These are phyloP conservation scores for Whalleya microplaca DNA, from an alignment of 2,329 filamentous ascomycete genomes.

Conservation along the genomic window DNA sequence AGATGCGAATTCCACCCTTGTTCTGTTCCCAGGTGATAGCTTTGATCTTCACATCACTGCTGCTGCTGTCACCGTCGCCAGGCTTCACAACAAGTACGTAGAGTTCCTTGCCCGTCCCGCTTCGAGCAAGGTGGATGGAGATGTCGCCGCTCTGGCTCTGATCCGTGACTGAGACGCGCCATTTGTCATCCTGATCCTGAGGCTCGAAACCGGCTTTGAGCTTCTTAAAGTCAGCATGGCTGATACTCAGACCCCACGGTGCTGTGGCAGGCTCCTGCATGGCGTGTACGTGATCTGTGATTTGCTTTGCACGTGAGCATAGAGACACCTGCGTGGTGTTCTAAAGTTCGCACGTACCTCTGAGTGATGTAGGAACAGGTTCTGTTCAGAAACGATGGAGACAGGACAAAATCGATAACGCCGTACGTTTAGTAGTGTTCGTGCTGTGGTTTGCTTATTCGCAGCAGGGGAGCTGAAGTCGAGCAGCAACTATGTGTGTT, in stretches of 20 bases:
- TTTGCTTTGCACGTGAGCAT: not conserved
- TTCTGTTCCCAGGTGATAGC: constrained; percentile 22
- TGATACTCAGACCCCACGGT: constrained; percentile 15
- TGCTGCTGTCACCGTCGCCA: not conserved
- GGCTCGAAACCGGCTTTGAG: constrained; percentile 20
- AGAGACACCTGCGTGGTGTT: not conserved
- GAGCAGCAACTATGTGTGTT: not conserved
- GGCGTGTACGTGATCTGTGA: not conserved
- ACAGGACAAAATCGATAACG: not conserved
- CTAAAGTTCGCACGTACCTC: not conserved
- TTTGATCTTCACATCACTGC: constrained; percentile 11
- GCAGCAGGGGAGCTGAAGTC: not conserved
- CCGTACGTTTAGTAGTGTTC: not conserved
- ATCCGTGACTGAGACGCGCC: constrained; percentile 11
- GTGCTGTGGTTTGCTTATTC: not conserved
- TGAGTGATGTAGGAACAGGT: not conserved
- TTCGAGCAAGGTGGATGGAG: constrained; percentile 16
- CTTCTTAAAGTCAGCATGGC: constrained; percentile 17
- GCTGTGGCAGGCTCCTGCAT: constrained; percentile 20
- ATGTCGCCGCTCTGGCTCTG: constrained; percentile 11
- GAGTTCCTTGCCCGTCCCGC: constrained; percentile 8
- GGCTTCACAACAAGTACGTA: constrained; percentile 14
- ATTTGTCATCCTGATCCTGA: constrained; percentile 18
- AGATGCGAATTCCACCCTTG: constrained; percentile 11
- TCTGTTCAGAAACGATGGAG: not conserved